Evolutionary conservation across 345 rosid genomes (phyloP), one percentile per base, ranked within the genome.

Genomic region (Sisymbrium altissimum): DNA sequence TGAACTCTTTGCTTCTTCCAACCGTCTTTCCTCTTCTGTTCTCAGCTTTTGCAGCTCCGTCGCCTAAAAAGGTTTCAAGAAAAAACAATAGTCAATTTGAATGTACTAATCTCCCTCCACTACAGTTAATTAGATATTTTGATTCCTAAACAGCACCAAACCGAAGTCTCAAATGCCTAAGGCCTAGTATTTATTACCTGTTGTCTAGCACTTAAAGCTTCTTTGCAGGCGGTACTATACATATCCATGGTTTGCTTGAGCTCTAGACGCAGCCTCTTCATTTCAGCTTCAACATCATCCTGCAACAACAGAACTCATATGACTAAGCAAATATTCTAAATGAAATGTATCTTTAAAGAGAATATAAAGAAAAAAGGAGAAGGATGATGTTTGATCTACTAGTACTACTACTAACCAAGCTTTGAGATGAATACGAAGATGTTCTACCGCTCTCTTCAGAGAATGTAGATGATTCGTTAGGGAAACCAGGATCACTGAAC

Each of bases 241-340:
- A 95, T 75, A 21, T 92, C 97, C 97, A 92, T 92, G 46, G 97
- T 95, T 84, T 88, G 91, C 84, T 90, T 95, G 52, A 95, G 74
- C 87, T 95, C 97, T 62, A 85, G 55, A 83, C 78, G 91, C 46
- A 94, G 79, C 80, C 97, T 83, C 81, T 84, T 89, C 95, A 94
- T 89, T 71, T 94, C 98, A 54, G 86, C 74, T 83, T 95, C 97
- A 53, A 88, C 84, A 29, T 88, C 99, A 13, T 92, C 97, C 93
- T 93, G 61, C 19, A 72, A 59, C 73, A 66, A 54, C 36, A 72
- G 13, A 65, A 65, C 32, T n/a, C 35, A 5, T 39, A 32, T 4
- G 30, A 38, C 33, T 56, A 55, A 63, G 53, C n/a, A 43, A 64
- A 6, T 18, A 12, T 11, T 53, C 44, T 23, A 30, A 9, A 70